Evolutionary conservation across 2,329 filamentous ascomycete genomes (phyloP).

Genomic region (Colletotrichum limetticola): DNA sequence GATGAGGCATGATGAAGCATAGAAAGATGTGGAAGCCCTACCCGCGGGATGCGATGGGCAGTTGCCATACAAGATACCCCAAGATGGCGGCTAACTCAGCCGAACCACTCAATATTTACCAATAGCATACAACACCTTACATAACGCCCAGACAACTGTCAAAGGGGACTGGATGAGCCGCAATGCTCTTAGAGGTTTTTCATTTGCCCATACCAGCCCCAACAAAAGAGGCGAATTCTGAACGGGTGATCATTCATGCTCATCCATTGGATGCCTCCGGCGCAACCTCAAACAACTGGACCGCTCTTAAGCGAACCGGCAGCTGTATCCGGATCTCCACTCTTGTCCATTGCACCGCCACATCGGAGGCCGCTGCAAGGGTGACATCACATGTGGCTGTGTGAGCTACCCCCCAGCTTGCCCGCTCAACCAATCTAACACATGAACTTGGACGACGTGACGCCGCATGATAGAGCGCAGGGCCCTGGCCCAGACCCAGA

Average conservation of each 20-base stretch:
- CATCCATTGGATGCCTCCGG: constrained; percentile 32
- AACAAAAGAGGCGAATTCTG: constrained; percentile 8
- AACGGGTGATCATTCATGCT: constrained; percentile 11
- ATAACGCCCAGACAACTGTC: background rate
- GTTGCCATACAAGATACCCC: constrained; percentile 29
- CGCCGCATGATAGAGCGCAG: constrained; percentile 5
- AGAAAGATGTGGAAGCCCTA: background rate
- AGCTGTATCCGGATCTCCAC: constrained; percentile 10
- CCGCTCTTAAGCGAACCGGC: constrained; percentile 29
- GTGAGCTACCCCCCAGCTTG: constrained; percentile 31
- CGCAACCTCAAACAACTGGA: constrained; percentile 6
- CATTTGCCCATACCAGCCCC: background rate
- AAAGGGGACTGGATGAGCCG: constrained; percentile 7
- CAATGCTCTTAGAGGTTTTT: background rate
- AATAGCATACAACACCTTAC: background rate
- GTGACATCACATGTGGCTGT: constrained; percentile 37
- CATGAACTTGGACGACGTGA: constrained; percentile 13
- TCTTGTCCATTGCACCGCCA: constrained; percentile 19
- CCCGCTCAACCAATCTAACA: constrained; percentile 20
- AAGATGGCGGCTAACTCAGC: constrained; percentile 3
- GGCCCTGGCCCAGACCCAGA: constrained; percentile 6
- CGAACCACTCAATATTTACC: constrained; percentile 4
- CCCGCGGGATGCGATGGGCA: background rate
- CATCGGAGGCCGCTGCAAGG: constrained; percentile 24
- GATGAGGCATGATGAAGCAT: constrained; percentile 16